Evolutionary conservation across 371 early-diverging fungal genomes (phyloP).

Genomic region (Conidiobolus incongruus): DNA sequence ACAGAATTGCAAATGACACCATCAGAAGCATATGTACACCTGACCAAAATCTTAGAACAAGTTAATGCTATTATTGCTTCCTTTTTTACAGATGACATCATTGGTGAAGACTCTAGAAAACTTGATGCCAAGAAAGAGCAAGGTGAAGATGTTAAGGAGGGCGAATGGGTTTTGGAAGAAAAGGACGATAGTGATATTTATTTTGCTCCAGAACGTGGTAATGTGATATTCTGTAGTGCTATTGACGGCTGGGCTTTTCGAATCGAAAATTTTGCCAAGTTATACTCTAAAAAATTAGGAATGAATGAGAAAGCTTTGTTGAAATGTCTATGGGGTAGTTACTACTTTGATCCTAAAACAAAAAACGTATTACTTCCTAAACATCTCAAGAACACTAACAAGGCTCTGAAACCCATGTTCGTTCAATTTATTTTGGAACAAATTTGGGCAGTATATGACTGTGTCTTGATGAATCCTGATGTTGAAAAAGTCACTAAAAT

Average conservation of each 20-base stretch:
- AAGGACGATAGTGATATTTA: constrained; percentile 80
- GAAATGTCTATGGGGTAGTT: constrained; percentile 88
- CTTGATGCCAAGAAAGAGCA: constrained; percentile 28
- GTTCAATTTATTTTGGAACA: constrained; percentile 88
- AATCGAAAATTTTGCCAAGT: constrained; percentile 69
- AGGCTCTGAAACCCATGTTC: constrained; percentile 68
- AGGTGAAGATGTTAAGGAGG: constrained; percentile 11
- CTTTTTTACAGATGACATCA: constrained; percentile 67
- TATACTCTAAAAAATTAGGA: constrained; percentile 77
- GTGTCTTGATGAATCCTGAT: constrained; percentile 42
- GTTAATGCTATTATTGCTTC: constrained; percentile 89
- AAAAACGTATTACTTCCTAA: constrained; percentile 72
- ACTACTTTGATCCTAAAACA: constrained; percentile 82
- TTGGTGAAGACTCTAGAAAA: constrained; percentile 65
- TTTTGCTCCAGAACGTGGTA: constrained; percentile 84
- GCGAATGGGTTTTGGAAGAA: constrained; percentile 69
- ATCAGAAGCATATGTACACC: constrained; percentile 69
- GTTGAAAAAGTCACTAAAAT: constrained; percentile 80
- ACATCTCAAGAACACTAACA: constrained; percentile 54
- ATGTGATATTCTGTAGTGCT: constrained; percentile 89
- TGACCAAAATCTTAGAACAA: constrained; percentile 82
- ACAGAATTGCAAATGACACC: constrained; percentile 84
- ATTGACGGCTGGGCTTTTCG: constrained; percentile 98
- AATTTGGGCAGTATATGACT: constrained; percentile 88
- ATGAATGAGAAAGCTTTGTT: constrained; percentile 49